Evolutionary conservation across 495 filamentous ascomycete genomes (phyloP), one percentile per base, ranked within the genome.

Genomic region (Tirmania nivea): DNA sequence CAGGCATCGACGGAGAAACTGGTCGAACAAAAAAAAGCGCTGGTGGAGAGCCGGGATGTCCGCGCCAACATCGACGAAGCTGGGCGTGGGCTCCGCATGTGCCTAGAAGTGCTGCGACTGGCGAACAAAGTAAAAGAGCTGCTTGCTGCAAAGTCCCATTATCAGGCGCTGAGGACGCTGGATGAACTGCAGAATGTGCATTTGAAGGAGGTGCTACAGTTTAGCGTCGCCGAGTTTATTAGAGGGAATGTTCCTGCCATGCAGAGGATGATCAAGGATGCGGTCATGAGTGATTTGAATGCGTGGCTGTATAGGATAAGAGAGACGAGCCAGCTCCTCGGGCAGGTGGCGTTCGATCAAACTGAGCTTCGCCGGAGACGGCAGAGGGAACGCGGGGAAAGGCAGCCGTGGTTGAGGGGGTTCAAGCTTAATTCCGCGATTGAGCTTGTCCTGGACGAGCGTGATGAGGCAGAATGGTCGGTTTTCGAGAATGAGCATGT

Each of bases 181-280:
- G 92, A 96, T 63, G 90, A 99, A 63, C 70, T 99, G 25, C 90
- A 95, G 62, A 94, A 92, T 70, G 86, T 96, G 55, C 85, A 96
- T 65, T 74, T 97, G 37, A 88, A 86, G 60, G 86, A 87, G 56
- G 81, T 93, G 10, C 86, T 84, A 5, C 84, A 94, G 56, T 92
- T 94, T 66, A 89, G 93, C 65, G 84, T 99, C 53, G 92, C 92
- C 21, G 84, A 93, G 53, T 77, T 94, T 73, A 95, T 99, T 55
- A 87, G 93, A 66, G 83, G 83, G 60, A 94, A 87, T 0, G 86
- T 96, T 4, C 90, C 90, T 6, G 79, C 86, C 8, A 94, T 87
- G 2, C 86, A 94, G 63, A 84, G 81, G 58, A 78, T 88, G 31
- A 93, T 99, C 53, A 86, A 88, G 2, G 89, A 96, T 60, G 84